These are phyloP conservation scores for Phialophora macrospora DNA, from an alignment of 2,329 filamentous ascomycete species.

Conservation along the genomic window DNA sequence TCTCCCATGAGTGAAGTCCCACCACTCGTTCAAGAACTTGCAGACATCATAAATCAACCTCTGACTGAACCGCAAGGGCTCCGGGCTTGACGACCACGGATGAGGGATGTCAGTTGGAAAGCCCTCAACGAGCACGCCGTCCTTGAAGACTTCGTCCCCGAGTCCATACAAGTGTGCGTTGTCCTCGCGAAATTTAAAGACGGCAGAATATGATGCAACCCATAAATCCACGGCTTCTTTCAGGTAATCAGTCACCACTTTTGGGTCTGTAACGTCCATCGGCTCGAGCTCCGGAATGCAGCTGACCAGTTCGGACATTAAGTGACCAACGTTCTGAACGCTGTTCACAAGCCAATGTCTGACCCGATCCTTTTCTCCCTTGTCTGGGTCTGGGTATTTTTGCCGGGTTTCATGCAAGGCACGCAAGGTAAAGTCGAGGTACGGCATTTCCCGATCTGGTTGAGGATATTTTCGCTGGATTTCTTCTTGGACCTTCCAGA, in stretches of 20 bases:
- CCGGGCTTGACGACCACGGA: conserved; percentile 77
- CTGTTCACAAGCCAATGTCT: conserved; percentile 87
- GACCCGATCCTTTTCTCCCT: conserved; percentile 76
- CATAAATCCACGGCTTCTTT: conserved; percentile 78
- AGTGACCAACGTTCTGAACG: conserved; percentile 71
- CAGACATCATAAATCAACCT: conserved; percentile 35
- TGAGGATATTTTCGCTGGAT: conserved; percentile 63
- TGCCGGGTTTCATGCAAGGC: conserved; percentile 78
- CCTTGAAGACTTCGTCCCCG: conserved; percentile 65
- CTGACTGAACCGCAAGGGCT: conserved; percentile 34
- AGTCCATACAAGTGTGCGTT: conserved; percentile 76
- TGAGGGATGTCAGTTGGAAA: conserved; percentile 71
- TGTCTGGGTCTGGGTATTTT: conserved; percentile 65
- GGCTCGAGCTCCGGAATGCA: conserved; percentile 74
- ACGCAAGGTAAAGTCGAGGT: conserved; percentile 75
- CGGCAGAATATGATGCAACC: conserved; percentile 65
- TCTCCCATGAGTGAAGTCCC: conserved; percentile 39
- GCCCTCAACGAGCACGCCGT: conserved; percentile 66
- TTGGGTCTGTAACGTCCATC: conserved; percentile 60
- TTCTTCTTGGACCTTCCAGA: conserved; percentile 81
- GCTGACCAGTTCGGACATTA: conserved; percentile 79
- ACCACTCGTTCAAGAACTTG: conserved; percentile 42
- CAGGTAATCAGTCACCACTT: conserved; percentile 53
- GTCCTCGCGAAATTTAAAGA: conserved; percentile 71
- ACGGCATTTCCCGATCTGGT: conserved; percentile 67